These are phyloP conservation scores for Ehretia macrophylla DNA, from an alignment of 257 asterid species.

Conservation along the genomic window DNA sequence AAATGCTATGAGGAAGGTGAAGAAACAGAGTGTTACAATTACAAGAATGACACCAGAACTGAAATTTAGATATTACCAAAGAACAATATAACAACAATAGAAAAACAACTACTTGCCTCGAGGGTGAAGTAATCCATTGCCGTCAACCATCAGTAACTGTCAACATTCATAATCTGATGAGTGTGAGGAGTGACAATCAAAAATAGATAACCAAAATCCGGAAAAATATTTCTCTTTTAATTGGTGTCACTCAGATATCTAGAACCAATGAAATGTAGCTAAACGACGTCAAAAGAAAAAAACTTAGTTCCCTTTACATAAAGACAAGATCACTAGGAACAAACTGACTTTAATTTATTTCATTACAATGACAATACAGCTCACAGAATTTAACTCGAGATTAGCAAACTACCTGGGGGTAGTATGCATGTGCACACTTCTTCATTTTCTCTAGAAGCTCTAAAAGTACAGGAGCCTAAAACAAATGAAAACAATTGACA, in stretches of 20 bases:
- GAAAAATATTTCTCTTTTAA: background rate
- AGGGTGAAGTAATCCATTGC: constrained; percentile 94
- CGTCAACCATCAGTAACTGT: constrained; percentile 92
- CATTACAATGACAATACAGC: no score
- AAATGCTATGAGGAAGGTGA: no score
- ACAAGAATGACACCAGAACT: background rate
- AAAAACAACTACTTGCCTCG: constrained; percentile 57
- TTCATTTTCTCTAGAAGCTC: constrained; percentile 73
- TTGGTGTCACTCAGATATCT: no score
- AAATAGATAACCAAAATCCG: background rate
- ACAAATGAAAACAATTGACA: constrained; percentile 10
- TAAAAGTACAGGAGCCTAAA: constrained; percentile 73
- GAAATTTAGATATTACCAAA: background rate
- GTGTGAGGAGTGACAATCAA: background rate
- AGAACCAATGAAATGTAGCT: no score
- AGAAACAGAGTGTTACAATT: background rate
- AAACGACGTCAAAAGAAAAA: no score
- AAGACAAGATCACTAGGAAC: no score
- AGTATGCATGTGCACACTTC: constrained; percentile 36
- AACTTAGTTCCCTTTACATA: no score
- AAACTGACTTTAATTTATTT: no score
- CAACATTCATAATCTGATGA: constrained; percentile 4
- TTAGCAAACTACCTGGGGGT: constrained; percentile 64
- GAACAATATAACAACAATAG: no score
- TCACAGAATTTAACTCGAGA: background rate